Conservation (phyloP, 2,329 filamentous ascomycete species). For the Lomentospora prolificans region DNA sequence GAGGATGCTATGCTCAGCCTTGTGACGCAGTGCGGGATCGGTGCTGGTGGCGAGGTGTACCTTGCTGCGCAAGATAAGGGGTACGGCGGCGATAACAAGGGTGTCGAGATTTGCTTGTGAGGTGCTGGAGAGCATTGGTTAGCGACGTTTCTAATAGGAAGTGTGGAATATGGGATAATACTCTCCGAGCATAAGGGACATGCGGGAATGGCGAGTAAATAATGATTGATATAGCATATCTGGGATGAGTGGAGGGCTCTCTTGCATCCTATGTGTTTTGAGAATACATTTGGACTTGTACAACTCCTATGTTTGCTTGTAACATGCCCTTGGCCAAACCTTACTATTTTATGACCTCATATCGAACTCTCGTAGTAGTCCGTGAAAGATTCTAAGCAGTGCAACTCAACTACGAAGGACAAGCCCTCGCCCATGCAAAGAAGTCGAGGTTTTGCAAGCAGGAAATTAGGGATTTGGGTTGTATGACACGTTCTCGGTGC, state of each 20-base stretch:
- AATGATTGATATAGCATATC: not conserved
- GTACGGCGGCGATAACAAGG: slow-evolving; percentile 4
- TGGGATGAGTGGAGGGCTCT: not conserved
- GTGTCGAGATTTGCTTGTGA: slow-evolving; percentile 2
- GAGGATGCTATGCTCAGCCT: slow-evolving; percentile 4
- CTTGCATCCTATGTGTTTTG: not conserved
- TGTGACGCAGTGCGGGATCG: not conserved
- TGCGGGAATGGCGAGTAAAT: too few species aligned
- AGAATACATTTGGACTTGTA: not conserved
- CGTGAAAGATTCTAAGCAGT: too few species aligned
- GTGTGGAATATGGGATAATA: not conserved
- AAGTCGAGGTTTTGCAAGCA: too few species aligned
- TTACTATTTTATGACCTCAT: not conserved
- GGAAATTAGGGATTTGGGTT: too few species aligned
- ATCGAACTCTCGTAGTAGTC: too few species aligned
- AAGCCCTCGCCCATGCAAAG: too few species aligned
- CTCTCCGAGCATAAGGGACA: too few species aligned
- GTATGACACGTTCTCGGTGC: too few species aligned
- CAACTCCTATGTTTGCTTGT: too few species aligned
- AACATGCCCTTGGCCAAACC: not conserved
- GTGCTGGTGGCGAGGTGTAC: not conserved
- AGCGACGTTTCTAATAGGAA: not conserved
- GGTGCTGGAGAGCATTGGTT: not conserved
- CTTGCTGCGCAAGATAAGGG: not conserved
- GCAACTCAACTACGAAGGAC: too few species aligned